phyloP scores from a whole-genome alignment of 345 rosid species.

The Balakata baccata region DNA sequence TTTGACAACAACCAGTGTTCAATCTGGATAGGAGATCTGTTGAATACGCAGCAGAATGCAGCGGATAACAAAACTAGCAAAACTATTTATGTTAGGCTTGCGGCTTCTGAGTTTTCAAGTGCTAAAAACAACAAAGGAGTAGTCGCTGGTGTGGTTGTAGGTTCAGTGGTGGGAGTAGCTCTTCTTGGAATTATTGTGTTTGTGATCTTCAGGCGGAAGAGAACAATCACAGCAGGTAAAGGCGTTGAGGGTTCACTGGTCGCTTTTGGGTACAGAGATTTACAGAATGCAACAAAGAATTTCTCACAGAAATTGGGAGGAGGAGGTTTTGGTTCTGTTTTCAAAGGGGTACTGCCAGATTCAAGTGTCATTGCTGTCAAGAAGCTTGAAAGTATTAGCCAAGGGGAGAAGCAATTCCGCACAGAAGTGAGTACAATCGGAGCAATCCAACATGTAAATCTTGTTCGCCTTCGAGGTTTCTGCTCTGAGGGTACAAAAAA shows the following conservation, averaged over 20 bases:
- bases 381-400: constrained; percentile 69
- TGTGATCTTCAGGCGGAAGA: constrained; percentile 34
- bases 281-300: constrained; percentile 65
- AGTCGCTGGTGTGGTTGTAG: constrained; percentile 40
- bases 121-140: constrained; percentile 31
- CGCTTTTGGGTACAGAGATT: constrained; percentile 61
- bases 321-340: constrained; percentile 88
- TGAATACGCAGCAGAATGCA: constrained; percentile 37
- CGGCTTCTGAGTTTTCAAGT: constrained; percentile 58
- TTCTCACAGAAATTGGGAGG: constrained; percentile 76
- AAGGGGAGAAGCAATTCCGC: constrained; percentile 90
- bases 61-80: constrained; percentile 30
- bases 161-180: constrained; percentile 28
- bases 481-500: constrained; percentile 65
- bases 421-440: constrained; percentile 73
- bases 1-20: constrained; percentile 39
- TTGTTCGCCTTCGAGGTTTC: constrained; percentile 80
- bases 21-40: constrained; percentile 52
- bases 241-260: constrained; percentile 57
- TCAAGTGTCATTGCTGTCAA: constrained; percentile 71
- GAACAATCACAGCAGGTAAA: constrained; percentile 24
- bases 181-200: constrained; percentile 33
- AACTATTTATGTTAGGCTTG: constrained; percentile 49
- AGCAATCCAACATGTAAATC: constrained; percentile 73
- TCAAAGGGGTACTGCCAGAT: constrained; percentile 64